A percentile compares a stretch with the other conserved stretches of the same genome.
Conservation (phyloP, 495 filamentous ascomycete genomes). For the Penicillium goetzii region DNA sequence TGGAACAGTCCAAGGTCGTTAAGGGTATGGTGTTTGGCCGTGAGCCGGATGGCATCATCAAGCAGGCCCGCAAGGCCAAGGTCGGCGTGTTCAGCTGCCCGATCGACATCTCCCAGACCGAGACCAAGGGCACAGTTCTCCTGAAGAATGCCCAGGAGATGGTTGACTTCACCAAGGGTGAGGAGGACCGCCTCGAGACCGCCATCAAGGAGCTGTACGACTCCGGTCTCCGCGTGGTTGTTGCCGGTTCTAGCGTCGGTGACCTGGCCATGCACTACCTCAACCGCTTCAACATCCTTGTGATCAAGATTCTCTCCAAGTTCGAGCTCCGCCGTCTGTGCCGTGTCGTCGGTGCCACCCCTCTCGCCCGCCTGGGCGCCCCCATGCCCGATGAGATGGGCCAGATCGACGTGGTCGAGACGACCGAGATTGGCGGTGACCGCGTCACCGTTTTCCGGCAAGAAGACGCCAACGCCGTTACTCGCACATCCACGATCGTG, state of each 20-base stretch:
- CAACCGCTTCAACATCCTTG: slow-evolving; percentile 92
- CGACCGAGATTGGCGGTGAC: slow-evolving; percentile 96
- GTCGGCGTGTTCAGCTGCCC: slow-evolving; percentile 96
- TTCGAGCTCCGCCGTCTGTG: slow-evolving; percentile 94
- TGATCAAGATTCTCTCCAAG: slow-evolving; percentile 98
- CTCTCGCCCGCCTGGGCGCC: slow-evolving; percentile 90
- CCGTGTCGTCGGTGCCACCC: slow-evolving; percentile 94
- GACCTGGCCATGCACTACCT: slow-evolving; percentile 97
- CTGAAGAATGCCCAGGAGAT: slow-evolving; percentile 98
- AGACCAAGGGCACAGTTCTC: slow-evolving; percentile 99
- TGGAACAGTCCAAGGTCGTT: slow-evolving; percentile 91
- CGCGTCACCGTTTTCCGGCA: slow-evolving; percentile 98
- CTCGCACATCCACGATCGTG: slow-evolving; percentile 92
- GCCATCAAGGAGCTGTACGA: slow-evolving; percentile 95
- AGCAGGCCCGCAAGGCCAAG: slow-evolving; percentile 89
- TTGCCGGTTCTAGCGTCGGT: slow-evolving; percentile 88
- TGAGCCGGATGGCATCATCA: slow-evolving; percentile 86
- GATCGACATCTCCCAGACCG: slow-evolving; percentile 93
- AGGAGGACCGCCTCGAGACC: slow-evolving; percentile 87
- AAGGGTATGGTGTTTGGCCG: slow-evolving; percentile 98
- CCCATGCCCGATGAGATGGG: slow-evolving; percentile 99
- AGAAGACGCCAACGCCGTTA: slow-evolving; percentile 87
- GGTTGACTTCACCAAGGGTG: slow-evolving; percentile 96
- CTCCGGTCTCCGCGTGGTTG: slow-evolving; percentile 86
- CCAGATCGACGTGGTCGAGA: slow-evolving; percentile 91